A percentile compares a stretch with the other conserved stretches of the same genome.
These are phyloP conservation scores for Agaricus subrufescens DNA, from an alignment of 768 basidiomycete species.

Conservation along the genomic window DNA sequence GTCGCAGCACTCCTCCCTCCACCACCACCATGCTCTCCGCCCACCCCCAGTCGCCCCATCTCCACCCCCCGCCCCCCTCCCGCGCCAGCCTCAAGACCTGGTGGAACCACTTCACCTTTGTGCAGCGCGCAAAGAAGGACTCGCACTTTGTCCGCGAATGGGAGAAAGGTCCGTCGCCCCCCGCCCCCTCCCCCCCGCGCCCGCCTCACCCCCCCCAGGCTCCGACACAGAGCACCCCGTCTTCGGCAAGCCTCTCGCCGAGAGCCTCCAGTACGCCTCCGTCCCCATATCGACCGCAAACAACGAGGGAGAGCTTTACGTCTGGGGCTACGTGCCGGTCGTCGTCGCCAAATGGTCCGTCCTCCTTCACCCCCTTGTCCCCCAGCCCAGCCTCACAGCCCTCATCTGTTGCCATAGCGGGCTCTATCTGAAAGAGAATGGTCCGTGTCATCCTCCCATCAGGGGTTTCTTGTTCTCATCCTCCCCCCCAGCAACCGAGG, in stretches of 20 bases:
- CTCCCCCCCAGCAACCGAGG: conserved; percentile 65
- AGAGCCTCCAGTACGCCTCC: conserved; percentile 80
- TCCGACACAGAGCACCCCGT: conserved; percentile 36
- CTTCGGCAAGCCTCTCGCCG: conserved; percentile 81
- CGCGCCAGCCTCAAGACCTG: conserved; percentile 70
- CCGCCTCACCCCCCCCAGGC: background rate
- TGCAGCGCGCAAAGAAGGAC: conserved; percentile 59
- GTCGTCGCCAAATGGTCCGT: conserved; percentile 95
- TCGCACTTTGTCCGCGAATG: conserved; percentile 20
- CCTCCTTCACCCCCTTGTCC: conserved; percentile 17
- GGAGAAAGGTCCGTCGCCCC: background rate
- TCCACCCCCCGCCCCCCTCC: conserved; percentile 26
- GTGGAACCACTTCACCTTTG: conserved; percentile 74
- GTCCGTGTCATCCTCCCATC: conserved; percentile 31
- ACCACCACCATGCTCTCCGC: conserved; percentile 15
- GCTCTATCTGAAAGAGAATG: conserved; percentile 90
- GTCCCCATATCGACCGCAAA: conserved; percentile 93
- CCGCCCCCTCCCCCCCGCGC: background rate
- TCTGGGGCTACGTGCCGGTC: conserved; percentile 94
- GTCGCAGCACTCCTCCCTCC: too few species aligned
- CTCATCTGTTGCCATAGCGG: conserved; percentile 48
- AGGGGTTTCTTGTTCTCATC: conserved; percentile 2
- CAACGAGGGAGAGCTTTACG: conserved; percentile 75
- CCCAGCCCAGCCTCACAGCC: background rate
- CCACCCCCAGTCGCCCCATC: conserved; percentile 8